Percentiles rank a stretch among this genome's conserved stretches.
These are phyloP conservation scores for Glycyrrhiza uralensis DNA, from an alignment of 306 rosid genomes.

Conservation along the genomic window DNA sequence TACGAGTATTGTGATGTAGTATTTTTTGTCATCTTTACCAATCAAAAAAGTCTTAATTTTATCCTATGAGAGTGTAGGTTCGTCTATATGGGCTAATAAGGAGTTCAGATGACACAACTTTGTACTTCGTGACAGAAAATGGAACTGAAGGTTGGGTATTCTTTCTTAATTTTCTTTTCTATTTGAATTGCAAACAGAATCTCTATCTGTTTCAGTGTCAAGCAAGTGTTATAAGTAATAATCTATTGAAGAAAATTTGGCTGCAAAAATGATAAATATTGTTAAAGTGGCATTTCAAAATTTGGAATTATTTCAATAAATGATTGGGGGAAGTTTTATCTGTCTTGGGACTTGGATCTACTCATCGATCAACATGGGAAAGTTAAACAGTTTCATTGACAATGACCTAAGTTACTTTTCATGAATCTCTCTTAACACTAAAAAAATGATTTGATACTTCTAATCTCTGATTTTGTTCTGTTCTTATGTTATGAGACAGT, in stretches of 20 bases:
- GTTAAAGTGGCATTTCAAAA: conserved; percentile 10
- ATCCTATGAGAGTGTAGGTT: conserved; percentile 54
- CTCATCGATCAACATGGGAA: background rate
- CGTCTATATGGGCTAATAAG: conserved; percentile 55
- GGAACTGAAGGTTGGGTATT: conserved; percentile 56
- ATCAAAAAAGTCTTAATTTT: conserved; percentile 24
- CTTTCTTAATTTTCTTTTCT: conserved; percentile 11
- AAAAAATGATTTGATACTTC: conserved; percentile 16
- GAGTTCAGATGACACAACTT: conserved; percentile 35
- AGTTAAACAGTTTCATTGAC: conserved; percentile 13
- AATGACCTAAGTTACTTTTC: conserved; percentile 1
- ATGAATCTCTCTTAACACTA: background rate
- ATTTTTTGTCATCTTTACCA: conserved; percentile 3
- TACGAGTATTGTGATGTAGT: background rate
- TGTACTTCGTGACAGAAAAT: conserved; percentile 59
- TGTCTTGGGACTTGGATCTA: background rate
- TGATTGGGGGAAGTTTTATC: background rate
- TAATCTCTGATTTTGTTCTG: conserved; percentile 14
- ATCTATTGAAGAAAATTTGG: background rate
- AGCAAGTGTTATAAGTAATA: background rate
- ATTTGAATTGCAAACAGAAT: conserved; percentile 10
- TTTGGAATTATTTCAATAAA: background rate
- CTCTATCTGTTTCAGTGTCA: conserved; percentile 14
- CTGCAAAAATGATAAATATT: conserved; percentile 8
- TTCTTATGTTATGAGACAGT: conserved; percentile 49